These are phyloP conservation scores for Balamuthia mandrillaris DNA, from an alignment of 208 protist species.

Conservation along the genomic window DNA sequence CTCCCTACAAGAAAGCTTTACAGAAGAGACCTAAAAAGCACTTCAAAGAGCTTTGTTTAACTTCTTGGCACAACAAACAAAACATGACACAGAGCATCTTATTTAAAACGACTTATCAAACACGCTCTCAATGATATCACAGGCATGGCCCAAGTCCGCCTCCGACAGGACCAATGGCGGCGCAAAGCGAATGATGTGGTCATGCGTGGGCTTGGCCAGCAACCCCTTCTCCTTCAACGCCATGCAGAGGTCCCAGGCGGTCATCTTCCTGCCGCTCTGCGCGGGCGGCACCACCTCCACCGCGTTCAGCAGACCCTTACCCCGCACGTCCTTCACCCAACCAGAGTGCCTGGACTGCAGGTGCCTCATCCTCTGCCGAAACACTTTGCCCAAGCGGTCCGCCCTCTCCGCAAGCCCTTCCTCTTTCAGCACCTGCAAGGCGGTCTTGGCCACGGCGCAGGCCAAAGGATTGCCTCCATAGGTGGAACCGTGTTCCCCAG, in stretches of 20 bases:
- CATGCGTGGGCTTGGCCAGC: slow-evolving; percentile 88
- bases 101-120: too few relatives aligned
- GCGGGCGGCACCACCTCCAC: slow-evolving; percentile 77
- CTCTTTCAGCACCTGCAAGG: slow-evolving; percentile 76
- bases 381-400: slow-evolving; percentile 64
- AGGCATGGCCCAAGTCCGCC: slow-evolving; percentile 70
- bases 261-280: slow-evolving; percentile 36
- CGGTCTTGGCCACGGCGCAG: slow-evolving; percentile 79
- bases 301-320: slow-evolving; percentile 84
- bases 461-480: slow-evolving; percentile 86
- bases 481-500: slow-evolving; percentile 78
- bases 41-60: too few relatives aligned
- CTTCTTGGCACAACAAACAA: too few relatives aligned
- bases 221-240: slow-evolving; percentile 76
- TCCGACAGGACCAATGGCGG: slow-evolving; percentile 82
- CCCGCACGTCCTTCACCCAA: slow-evolving; percentile 73
- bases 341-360: slow-evolving; percentile 46
- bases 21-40: too few relatives aligned
- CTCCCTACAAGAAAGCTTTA: too few relatives aligned
- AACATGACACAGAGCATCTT: too few relatives aligned
- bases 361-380: slow-evolving; percentile 47
- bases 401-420: slow-evolving; percentile 76
- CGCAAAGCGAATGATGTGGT: slow-evolving; percentile 84
- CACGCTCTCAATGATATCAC: slow-evolving; percentile 67
- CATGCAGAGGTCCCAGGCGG: slow-evolving; percentile 13